Conservation (phyloP, 1,284 basidiomycete species). For the Bondarzewia mesenterica region DNA sequence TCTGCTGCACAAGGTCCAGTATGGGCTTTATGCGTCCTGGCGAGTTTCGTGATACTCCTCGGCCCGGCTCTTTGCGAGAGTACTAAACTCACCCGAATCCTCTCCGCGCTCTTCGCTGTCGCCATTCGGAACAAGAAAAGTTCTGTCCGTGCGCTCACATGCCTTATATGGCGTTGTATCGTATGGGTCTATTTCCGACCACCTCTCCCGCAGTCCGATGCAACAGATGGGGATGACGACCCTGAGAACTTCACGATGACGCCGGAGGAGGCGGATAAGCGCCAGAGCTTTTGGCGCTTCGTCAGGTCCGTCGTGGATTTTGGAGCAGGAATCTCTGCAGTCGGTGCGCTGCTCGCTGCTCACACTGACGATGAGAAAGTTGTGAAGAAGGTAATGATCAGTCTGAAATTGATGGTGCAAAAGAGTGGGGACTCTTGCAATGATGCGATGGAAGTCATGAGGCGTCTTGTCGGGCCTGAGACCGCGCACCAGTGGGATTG, state of each 20-base stretch:
- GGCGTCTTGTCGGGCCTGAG: slow-evolving; percentile 36
- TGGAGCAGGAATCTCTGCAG: slow-evolving; percentile 48
- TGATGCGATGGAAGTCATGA: slow-evolving; percentile 45
- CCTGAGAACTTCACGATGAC: slow-evolving; percentile 18
- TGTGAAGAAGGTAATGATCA: slow-evolving; percentile 36
- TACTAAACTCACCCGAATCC: slow-evolving; percentile 32
- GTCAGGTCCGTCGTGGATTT: slow-evolving; percentile 47
- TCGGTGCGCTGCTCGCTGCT: slow-evolving; percentile 41
- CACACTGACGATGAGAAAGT: slow-evolving; percentile 31
- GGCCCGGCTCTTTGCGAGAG: slow-evolving; percentile 45
- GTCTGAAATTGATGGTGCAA: slow-evolving; percentile 47
- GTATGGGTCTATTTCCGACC: slow-evolving; percentile 60
- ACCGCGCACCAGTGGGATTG: slow-evolving; percentile 32
- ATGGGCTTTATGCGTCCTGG: slow-evolving; percentile 61
- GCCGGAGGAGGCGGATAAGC: slow-evolving; percentile 21
- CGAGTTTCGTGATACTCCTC: slow-evolving; percentile 53
- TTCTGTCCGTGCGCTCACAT: slow-evolving; percentile 49
- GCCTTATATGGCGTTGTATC: slow-evolving; percentile 54
- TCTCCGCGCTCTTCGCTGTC: slow-evolving; percentile 43
- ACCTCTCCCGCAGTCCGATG: slow-evolving; percentile 23
- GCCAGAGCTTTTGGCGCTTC: slow-evolving; percentile 40
- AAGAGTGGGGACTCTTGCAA: slow-evolving; percentile 40
- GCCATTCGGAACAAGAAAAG: slow-evolving; percentile 53
- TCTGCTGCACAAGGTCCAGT: slow-evolving; percentile 65
- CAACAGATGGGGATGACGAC: slow-evolving; percentile 19